These are phyloP conservation scores for Spathaspora arborariae DNA, from an alignment of 805 yeast species.

Conservation along the genomic window DNA sequence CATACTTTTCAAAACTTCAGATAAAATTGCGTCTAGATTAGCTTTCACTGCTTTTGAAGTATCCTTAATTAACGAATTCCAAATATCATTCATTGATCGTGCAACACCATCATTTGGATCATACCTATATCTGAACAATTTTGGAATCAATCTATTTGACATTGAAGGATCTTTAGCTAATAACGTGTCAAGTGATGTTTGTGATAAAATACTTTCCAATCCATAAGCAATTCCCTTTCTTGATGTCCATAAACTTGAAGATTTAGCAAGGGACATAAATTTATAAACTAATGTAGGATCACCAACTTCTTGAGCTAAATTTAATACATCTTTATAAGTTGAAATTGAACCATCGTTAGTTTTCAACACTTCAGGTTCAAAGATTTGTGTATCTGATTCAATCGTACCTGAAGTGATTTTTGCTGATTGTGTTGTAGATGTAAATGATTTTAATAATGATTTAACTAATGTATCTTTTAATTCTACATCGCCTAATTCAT, in stretches of 20 bases:
- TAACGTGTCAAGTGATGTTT: conserved; percentile 64
- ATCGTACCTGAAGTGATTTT: conserved; percentile 60
- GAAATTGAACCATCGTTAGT: conserved; percentile 85
- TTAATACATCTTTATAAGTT: conserved; percentile 86
- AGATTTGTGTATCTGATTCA: conserved; percentile 75
- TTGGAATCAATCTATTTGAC: conserved; percentile 67
- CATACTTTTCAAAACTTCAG: conserved; percentile 65
- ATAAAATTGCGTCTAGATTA: conserved; percentile 56
- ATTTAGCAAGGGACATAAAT: conserved; percentile 88
- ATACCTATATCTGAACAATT: conserved; percentile 75
- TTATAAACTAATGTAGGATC: conserved; percentile 92
- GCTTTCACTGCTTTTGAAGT: conserved; percentile 49
- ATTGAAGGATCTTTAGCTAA: conserved; percentile 50
- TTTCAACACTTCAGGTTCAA: conserved; percentile 75
- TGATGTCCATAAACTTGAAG: conserved; percentile 87
- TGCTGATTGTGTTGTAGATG: conserved; percentile 54
- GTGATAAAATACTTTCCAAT: conserved; percentile 77
- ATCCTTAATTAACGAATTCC: conserved; percentile 69
- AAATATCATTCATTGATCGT: conserved; percentile 81
- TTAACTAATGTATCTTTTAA: conserved; percentile 71
- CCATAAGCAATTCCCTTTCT: conserved; percentile 95
- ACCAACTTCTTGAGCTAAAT: conserved; percentile 89
- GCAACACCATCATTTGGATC: conserved; percentile 80
- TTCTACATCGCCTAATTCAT: conserved; percentile 68
- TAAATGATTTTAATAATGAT: conserved; percentile 70